Evolutionary conservation across 1,139 yeast genomes (phyloP).

Genomic region (Debaryomyces singareniensis): DNA sequence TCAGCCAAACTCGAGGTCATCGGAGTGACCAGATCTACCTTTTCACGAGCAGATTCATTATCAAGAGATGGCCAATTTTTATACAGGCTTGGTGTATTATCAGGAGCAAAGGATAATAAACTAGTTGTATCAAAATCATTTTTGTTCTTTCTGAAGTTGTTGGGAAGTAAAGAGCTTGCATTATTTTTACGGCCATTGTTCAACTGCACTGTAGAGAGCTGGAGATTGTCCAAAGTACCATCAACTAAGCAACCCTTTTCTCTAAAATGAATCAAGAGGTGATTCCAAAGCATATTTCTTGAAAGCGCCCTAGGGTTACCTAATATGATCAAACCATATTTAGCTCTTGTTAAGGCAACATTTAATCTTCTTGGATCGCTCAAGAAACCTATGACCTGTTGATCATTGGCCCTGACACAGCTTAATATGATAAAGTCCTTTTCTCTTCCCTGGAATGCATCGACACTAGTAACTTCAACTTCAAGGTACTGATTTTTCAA

Average conservation of each 20-base stretch:
- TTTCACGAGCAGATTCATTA: slow-evolving; percentile 12
- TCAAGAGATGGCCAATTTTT: slow-evolving; percentile 33
- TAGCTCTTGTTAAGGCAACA: slow-evolving; percentile 90
- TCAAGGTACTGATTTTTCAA: slow-evolving; percentile 55
- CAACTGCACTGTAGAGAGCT: slow-evolving; percentile 63
- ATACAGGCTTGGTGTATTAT: slow-evolving; percentile 9
- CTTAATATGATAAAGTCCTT: slow-evolving; percentile 84
- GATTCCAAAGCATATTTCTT: slow-evolving; percentile 73
- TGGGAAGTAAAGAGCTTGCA: slow-evolving; percentile 3
- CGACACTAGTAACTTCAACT: slow-evolving; percentile 89
- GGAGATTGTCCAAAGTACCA: slow-evolving; percentile 81
- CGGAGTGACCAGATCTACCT: slow-evolving; percentile 5
- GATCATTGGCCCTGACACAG: slow-evolving; percentile 88
- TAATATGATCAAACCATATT: slow-evolving; percentile 71
- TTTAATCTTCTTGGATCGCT: slow-evolving; percentile 87
- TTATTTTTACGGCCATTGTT: slow-evolving; percentile 8
- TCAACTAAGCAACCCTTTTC: slow-evolving; percentile 87
- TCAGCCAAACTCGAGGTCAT: slow-evolving; percentile 40
- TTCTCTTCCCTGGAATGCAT: slow-evolving; percentile 95
- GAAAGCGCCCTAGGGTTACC: slow-evolving; percentile 83
- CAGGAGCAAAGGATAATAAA: slow-evolving; percentile 38
- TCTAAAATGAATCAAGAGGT: slow-evolving; percentile 68
- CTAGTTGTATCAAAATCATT: slow-evolving; percentile 42
- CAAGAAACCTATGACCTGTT: slow-evolving; percentile 77
- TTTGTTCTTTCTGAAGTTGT: slow-evolving; percentile 5